Evolutionary conservation across 805 yeast species (phyloP), one percentile per base, ranked within the genome.

Genomic region (Candida corydali): DNA sequence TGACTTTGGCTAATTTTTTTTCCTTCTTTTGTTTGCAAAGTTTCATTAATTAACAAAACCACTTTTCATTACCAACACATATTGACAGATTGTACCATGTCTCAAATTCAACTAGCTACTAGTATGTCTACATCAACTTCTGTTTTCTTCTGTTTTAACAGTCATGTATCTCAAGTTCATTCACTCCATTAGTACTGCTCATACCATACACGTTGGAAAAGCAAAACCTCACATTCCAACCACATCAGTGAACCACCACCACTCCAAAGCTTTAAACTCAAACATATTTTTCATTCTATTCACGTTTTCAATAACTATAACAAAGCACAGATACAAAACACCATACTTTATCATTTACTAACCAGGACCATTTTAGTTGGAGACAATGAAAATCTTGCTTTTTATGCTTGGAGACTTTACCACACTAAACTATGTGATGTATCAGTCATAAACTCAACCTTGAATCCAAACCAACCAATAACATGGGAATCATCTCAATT

Each of bases 361-460:
- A 38, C 37, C 8, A 12, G 22, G 20, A 7, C 7, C 17, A 3
- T 31, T 35, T 25, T 39, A 39, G 42, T 75, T 43, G 86, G 86
- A 20, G 53, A 66, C 8, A 76, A 73, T 53, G 79, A 85, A 22
- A 75, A 77, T 52, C 52, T 78, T 34, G 65, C 75, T 22, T 78
- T 75, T 55, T 80, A 80, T 54, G 70, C 73, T 12, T 77, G 81
- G 81, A 63, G 80, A 35, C 51, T 78, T 25, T 71, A 65, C 34
- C 61, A 65, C 34, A 69, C 82, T 1, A 60, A 61, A 11, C 41
- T 57, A 6, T 44, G 63, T 37, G 49, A 53, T 12, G 58, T 63
- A 26, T 46, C 78, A 10, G 44, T 70, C 14, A 67, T 77, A 23
- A 61, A 63, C 43, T 51, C 63, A 3, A 23, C 22, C 2, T 39